Evolutionary conservation across 2,329 filamentous ascomycete genomes (phyloP).

Genomic region (Aspergillus udagawae): DNA sequence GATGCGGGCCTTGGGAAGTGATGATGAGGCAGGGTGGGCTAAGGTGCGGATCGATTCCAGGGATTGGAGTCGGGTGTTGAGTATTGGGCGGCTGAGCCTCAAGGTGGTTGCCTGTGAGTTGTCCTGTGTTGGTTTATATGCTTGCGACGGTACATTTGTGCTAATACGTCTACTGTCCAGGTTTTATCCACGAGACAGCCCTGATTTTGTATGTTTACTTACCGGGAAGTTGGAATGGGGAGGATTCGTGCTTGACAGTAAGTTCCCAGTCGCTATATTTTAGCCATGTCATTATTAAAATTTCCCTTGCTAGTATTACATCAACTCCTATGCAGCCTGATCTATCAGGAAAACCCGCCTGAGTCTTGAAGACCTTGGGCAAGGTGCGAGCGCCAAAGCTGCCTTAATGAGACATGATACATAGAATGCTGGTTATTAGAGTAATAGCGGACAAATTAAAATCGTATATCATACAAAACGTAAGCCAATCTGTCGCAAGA

Average conservation of each 20-base stretch:
- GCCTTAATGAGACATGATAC: background rate
- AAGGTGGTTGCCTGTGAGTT: conserved; percentile 81
- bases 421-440: conserved; percentile 4
- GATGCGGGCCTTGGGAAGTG: conserved; percentile 62
- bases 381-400: background rate
- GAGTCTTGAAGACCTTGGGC: background rate
- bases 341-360: background rate
- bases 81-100: conserved; percentile 82
- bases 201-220: conserved; percentile 46
- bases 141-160: background rate
- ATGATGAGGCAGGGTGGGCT: conserved; percentile 79
- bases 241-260: conserved; percentile 46
- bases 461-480: conserved; percentile 9
- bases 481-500: background rate
- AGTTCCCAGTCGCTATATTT: conserved; percentile 13
- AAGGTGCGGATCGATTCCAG: conserved; percentile 86
- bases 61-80: conserved; percentile 93
- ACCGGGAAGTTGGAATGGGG: conserved; percentile 37
- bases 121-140: background rate
- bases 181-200: conserved; percentile 44
- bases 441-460: conserved; percentile 9
- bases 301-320: conserved; percentile 36
- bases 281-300: background rate
- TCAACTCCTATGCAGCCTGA: conserved; percentile 41
- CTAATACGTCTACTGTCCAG: conserved; percentile 17